Conservation (phyloP, 257 asterid species). For the Rauvolfia tetraphylla region DNA sequence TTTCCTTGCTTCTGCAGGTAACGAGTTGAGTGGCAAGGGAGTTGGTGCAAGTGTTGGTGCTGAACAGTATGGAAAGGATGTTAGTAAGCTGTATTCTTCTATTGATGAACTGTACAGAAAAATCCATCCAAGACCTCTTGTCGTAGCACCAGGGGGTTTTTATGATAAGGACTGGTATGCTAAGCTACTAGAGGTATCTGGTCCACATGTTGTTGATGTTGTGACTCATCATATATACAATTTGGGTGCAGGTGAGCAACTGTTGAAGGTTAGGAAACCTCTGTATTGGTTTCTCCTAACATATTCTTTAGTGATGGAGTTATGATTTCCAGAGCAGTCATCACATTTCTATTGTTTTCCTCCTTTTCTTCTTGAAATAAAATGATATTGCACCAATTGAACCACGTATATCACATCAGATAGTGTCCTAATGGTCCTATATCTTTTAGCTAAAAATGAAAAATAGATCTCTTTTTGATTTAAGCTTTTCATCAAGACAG, state of each 20-base stretch:
- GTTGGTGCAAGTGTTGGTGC: constrained; percentile 76
- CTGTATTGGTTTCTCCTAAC: neutral
- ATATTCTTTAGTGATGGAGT: neutral
- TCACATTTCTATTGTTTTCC: too few species aligned
- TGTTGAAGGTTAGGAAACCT: constrained; percentile 3
- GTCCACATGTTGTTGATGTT: constrained; percentile 48
- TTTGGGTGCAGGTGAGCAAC: constrained; percentile 68
- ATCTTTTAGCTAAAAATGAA: neutral
- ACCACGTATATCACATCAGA: neutral
- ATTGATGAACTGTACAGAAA: constrained; percentile 45
- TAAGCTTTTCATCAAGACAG: neutral
- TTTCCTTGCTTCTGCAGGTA: constrained; percentile 46
- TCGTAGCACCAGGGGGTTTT: constrained; percentile 94
- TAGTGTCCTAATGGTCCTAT: neutral
- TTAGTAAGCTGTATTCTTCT: constrained; percentile 41
- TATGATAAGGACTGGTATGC: constrained; percentile 77
- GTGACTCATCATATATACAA: constrained; percentile 84
- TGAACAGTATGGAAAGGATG: constrained; percentile 72
- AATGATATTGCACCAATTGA: neutral
- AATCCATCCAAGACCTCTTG: constrained; percentile 37
- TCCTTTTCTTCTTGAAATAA: neutral
- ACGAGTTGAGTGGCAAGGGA: constrained; percentile 86
- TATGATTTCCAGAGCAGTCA: too few species aligned
- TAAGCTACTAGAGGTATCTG: constrained; percentile 62
- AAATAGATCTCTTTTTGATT: neutral